Conservation (phyloP, 2,329 filamentous ascomycete genomes). For the Piedraia hortae region DNA sequence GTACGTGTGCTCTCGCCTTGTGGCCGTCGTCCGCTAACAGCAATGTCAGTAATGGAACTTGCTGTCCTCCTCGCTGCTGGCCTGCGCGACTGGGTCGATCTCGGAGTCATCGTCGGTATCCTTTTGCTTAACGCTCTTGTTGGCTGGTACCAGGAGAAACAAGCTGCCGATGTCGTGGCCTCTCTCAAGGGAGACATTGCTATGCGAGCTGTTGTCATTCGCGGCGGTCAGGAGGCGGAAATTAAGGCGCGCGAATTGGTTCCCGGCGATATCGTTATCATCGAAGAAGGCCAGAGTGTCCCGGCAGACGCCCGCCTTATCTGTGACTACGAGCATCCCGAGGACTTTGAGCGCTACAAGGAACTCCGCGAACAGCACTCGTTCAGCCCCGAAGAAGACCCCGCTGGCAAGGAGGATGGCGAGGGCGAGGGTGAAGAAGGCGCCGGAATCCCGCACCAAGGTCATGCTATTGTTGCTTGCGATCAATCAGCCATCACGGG, state of each 20-base stretch:
- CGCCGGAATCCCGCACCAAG: slow-evolving; percentile 32
- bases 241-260: slow-evolving; percentile 50
- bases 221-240: slow-evolving; percentile 37
- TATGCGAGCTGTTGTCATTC: slow-evolving; percentile 41
- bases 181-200: slow-evolving; percentile 53
- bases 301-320: slow-evolving; percentile 44
- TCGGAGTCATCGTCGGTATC: slow-evolving; percentile 53
- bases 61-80: slow-evolving; percentile 46
- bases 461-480: slow-evolving; percentile 39
- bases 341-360: slow-evolving; percentile 39
- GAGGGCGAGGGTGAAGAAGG: slow-evolving; percentile 29
- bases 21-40: too few relatives aligned
- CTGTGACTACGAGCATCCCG: slow-evolving; percentile 41
- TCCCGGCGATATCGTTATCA: slow-evolving; percentile 45
- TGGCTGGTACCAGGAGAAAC: slow-evolving; percentile 61
- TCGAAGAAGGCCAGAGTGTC: slow-evolving; percentile 45
- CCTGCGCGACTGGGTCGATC: slow-evolving; percentile 50
- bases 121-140: slow-evolving; percentile 46
- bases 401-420: slow-evolving; percentile 31
- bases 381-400: slow-evolving; percentile 28
- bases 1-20: slow-evolving; percentile 27
- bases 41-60: slow-evolving; percentile 43
- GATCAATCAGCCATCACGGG: slow-evolving; percentile 62
- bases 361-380: slow-evolving; percentile 29
- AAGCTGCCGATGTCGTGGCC: slow-evolving; percentile 50